phyloP scores from a whole-genome alignment of 176 grass and related monocot species.

The Aegilops speltoides region DNA sequence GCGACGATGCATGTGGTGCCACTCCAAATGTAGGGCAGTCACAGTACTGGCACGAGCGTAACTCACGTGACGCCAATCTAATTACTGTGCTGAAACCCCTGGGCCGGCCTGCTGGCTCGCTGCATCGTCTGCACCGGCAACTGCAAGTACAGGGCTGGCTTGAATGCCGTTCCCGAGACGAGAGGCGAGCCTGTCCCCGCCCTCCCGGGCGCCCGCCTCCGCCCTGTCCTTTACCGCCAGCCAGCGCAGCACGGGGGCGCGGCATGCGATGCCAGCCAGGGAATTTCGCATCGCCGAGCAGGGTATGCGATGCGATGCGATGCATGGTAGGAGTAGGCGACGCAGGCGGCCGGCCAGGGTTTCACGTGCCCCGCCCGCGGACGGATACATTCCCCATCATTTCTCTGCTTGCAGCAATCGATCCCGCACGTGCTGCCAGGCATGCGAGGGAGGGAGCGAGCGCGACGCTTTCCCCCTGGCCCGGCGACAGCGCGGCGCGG shows the following conservation, averaged over 20 bases:
- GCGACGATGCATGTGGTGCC: too few species aligned
- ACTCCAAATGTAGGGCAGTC: too few species aligned
- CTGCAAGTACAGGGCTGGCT: constrained; percentile 24
- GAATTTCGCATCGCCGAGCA: not conserved
- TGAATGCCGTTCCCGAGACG: constrained; percentile 9
- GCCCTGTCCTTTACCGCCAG: too few species aligned
- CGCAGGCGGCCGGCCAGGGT: not conserved
- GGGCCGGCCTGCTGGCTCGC: not conserved
- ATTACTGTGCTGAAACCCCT: too few species aligned
- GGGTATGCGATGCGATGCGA: not conserved
- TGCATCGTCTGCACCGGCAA: not conserved
- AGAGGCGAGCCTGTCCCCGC: not conserved
- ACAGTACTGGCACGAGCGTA: not conserved
- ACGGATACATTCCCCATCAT: constrained; percentile 4
- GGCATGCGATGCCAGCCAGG: not conserved
- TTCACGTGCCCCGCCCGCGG: constrained; percentile 23
- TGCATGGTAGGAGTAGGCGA: too few species aligned
- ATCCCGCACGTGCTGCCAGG: constrained; percentile 29
- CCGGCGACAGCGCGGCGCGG: constrained; percentile 1
- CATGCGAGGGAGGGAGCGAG: not conserved
- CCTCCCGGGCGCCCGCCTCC: too few species aligned
- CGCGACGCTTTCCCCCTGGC: too few species aligned
- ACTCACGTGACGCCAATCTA: too few species aligned
- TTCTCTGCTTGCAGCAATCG: not conserved
- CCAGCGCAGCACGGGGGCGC: too few species aligned